Evolutionary conservation across 352 stramenopile genomes (phyloP), one percentile per base, ranked within the genome.

Genomic region (Globisporangium mamillatum): DNA sequence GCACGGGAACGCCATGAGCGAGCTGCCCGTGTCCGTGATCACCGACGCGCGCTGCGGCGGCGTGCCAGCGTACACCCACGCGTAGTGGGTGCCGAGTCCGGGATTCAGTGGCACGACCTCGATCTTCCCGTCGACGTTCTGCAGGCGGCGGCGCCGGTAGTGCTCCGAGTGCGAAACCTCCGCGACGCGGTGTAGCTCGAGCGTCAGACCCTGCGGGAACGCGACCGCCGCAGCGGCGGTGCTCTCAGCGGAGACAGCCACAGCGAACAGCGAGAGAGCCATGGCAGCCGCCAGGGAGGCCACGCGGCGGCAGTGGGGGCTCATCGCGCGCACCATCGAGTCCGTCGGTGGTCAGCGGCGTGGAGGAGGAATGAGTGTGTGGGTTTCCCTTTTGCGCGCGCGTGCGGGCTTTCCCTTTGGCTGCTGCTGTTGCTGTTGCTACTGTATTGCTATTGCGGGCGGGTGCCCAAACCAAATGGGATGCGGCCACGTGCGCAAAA

Each of bases 21-120:
- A 76, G 69, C 86, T 94, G 41, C 88, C 88, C 3, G 88, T 96
- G 70, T 96, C 88, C 0, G 82, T 77, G 71, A 96, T 94, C 67
- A 96, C 84, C 2, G 86, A 94, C 36, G 86, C 84, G 68, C 88
- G 75, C 67, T 96, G 88, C 4, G 88, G 86, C 3, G 88, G 88
- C 8, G 84, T 91, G 24, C 88, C 88, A 22, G 77, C 84, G 71
- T 94, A 94, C 18, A 94, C 79, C 86, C 84, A 93, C 24, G 88
- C 87, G 58, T 94, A 96, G 66, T 96, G 88, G 22, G 88, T 96
- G 3, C 88, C 92, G 56, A 92, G 77, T 55, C 84, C 86, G 2
- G 84, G 71, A 61, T 91, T 82, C 27, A 94, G 67, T 53, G 86
- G 86, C 25, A 94, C 77, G 36, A 80, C 61, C 63, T 92, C 79